Percentiles rank a stretch among this genome's conserved stretches.
These are phyloP conservation scores for Verticillium dahliae DNA, from an alignment of 2,329 filamentous ascomycete genomes.

Conservation along the genomic window DNA sequence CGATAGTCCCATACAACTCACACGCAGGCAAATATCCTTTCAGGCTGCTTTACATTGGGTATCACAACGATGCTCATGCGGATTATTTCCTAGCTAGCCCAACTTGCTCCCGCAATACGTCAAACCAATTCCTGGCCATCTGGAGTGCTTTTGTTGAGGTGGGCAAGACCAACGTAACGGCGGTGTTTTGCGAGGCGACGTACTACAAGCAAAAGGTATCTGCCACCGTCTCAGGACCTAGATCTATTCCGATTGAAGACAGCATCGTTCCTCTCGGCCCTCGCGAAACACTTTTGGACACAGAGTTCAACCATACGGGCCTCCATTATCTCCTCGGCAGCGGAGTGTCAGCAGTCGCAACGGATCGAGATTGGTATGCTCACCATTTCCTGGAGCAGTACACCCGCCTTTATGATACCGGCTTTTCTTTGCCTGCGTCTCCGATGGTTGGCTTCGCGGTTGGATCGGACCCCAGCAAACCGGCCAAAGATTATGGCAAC, in stretches of 20 bases:
- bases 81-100: conserved; percentile 23
- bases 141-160: conserved; percentile 9
- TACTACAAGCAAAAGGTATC: conserved; percentile 40
- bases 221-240: conserved; percentile 24
- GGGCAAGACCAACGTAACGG: conserved; percentile 3
- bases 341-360: conserved; percentile 12
- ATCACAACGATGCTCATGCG: conserved; percentile 22
- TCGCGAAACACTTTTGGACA: conserved; percentile 6
- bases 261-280: conserved; percentile 6
- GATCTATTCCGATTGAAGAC: conserved; percentile 4
- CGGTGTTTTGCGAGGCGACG: conserved; percentile 32
- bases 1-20: conserved; percentile 6
- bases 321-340: conserved; percentile 25
- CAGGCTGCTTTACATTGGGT: conserved; percentile 35
- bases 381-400: conserved; percentile 17
- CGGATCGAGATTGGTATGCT: conserved; percentile 17
- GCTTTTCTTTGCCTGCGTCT: conserved; percentile 14
- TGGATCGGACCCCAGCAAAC: conserved; percentile 6
- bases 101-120: conserved; percentile 21
- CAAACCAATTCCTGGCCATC: conserved; percentile 30
- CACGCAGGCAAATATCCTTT: conserved; percentile 13
- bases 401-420: conserved; percentile 6
- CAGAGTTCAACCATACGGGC: conserved; percentile 24
- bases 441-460: conserved; percentile 28
- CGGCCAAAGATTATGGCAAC: conserved; percentile 6